A percentile compares a stretch with the other conserved stretches of the same genome.
These are phyloP conservation scores for Cytospora piceicola DNA, from an alignment of 2,329 filamentous ascomycete species.

Conservation along the genomic window DNA sequence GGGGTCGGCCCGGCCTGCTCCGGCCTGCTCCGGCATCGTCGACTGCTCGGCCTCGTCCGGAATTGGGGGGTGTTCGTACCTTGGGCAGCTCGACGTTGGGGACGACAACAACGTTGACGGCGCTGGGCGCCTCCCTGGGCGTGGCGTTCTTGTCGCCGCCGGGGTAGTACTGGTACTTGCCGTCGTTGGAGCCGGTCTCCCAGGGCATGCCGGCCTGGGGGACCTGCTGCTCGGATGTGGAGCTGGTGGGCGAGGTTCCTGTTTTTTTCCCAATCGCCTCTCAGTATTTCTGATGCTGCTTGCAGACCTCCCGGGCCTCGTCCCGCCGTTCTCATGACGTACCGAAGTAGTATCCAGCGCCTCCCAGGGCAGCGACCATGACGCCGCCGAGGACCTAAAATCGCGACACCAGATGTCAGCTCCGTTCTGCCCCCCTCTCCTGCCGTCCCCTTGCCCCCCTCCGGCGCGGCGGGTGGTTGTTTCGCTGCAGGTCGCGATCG, in stretches of 20 bases:
- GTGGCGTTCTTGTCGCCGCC: slow-evolving; percentile 76
- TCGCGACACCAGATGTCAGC: slow-evolving; percentile 33
- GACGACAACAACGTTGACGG: slow-evolving; percentile 91
- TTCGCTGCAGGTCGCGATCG: slow-evolving; percentile 1
- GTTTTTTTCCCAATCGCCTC: slow-evolving; percentile 33
- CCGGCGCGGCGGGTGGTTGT: not conserved
- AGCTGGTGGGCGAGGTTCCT: slow-evolving; percentile 83
- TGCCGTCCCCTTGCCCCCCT: not conserved
- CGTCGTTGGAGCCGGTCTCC: slow-evolving; percentile 69
- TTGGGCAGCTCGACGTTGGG: slow-evolving; percentile 92
- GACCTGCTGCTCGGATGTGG: slow-evolving; percentile 80
- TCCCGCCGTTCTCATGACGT: slow-evolving; percentile 39
- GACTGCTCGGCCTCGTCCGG: not conserved
- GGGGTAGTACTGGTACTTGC: slow-evolving; percentile 81
- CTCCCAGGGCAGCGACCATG: slow-evolving; percentile 85
- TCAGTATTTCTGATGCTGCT: slow-evolving; percentile 20
- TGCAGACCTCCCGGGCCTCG: not conserved
- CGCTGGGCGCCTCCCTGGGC: slow-evolving; percentile 89
- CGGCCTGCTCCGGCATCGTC: not conserved
- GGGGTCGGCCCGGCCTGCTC: not conserved
- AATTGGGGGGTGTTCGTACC: slow-evolving; percentile 53
- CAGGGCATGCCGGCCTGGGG: slow-evolving; percentile 83
- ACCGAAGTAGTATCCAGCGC: slow-evolving; percentile 91
- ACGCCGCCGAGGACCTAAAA: slow-evolving; percentile 90
- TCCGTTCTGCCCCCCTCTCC: slow-evolving; percentile 9